Evolutionary conservation across 345 rosid species (phyloP).

Genomic region (Capsella bursapastoris): DNA sequence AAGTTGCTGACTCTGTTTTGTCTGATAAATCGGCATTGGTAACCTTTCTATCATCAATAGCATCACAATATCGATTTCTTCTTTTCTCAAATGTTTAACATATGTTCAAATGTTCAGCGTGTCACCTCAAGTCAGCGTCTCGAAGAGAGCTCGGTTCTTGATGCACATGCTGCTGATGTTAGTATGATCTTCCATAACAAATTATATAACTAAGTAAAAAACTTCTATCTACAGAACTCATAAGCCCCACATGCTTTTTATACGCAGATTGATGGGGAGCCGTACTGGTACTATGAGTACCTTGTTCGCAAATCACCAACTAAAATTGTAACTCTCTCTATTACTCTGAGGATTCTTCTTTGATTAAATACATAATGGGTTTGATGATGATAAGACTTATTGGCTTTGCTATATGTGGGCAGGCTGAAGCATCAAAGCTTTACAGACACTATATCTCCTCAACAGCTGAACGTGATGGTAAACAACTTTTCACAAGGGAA

Average conservation of each 20-base stretch:
- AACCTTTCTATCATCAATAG: slow-evolving; percentile 38
- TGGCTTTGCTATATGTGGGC: slow-evolving; percentile 22
- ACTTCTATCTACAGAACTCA: background rate
- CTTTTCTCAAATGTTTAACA: slow-evolving; percentile 20
- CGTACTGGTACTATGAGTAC: slow-evolving; percentile 88
- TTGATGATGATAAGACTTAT: slow-evolving; percentile 23
- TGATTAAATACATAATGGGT: background rate
- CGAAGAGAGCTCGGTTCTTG: slow-evolving; percentile 88
- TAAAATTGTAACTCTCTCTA: slow-evolving; percentile 51
- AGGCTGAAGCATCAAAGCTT: slow-evolving; percentile 83
- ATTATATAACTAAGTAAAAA: background rate
- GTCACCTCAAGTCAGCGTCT: slow-evolving; percentile 92
- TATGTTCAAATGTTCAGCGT: slow-evolving; percentile 57
- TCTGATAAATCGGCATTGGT: slow-evolving; percentile 94
- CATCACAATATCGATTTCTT: background rate
- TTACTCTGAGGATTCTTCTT: slow-evolving; percentile 1
- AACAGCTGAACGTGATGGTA: slow-evolving; percentile 94
- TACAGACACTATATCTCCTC: slow-evolving; percentile 80
- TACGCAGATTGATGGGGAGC: slow-evolving; percentile 80
- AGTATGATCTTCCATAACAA: slow-evolving; percentile 31
- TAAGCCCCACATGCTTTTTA: slow-evolving; percentile 1
- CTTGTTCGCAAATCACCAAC: slow-evolving; percentile 92
- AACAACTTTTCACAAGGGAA: slow-evolving; percentile 29
- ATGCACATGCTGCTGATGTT: slow-evolving; percentile 72
- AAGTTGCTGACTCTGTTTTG: slow-evolving; percentile 89